These are phyloP conservation scores for Paracorniculantispora psalliotae DNA, from an alignment of 2,329 filamentous ascomycete genomes.

Conservation along the genomic window DNA sequence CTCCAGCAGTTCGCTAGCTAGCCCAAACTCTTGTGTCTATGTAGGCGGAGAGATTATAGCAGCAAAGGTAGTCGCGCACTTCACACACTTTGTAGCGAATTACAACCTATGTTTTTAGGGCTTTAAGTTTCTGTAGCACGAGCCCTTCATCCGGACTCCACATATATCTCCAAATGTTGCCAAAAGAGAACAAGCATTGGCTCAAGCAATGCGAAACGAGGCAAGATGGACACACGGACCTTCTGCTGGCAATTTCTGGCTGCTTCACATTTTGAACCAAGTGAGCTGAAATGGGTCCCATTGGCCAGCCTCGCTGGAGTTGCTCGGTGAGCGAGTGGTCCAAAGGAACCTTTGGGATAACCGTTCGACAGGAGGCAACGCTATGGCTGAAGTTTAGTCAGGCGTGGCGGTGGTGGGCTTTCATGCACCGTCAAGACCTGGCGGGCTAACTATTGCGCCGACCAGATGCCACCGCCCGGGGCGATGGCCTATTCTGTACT, in stretches of 20 bases:
- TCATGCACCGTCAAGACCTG: not conserved
- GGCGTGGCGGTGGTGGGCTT: not conserved
- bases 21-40: not conserved
- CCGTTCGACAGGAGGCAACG: not conserved
- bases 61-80: not conserved
- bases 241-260: not conserved
- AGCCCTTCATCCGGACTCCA: not conserved
- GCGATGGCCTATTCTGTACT: not conserved
- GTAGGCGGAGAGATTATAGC: too few relatives aligned
- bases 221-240: not conserved
- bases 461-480: not conserved
- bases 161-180: not conserved
- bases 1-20: not conserved
- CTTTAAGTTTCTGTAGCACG: not conserved
- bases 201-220: not conserved
- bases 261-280: not conserved
- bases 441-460: conserved; percentile 6
- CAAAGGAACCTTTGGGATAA: not conserved
- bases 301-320: not conserved
- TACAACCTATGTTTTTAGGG: not conserved
- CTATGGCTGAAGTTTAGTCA: too few relatives aligned
- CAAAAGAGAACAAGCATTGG: not conserved
- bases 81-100: not conserved
- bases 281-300: too few relatives aligned
- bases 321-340: not conserved